phyloP scores from a whole-genome alignment of 805 yeast genomes.

The Candida wancherniae region DNA sequence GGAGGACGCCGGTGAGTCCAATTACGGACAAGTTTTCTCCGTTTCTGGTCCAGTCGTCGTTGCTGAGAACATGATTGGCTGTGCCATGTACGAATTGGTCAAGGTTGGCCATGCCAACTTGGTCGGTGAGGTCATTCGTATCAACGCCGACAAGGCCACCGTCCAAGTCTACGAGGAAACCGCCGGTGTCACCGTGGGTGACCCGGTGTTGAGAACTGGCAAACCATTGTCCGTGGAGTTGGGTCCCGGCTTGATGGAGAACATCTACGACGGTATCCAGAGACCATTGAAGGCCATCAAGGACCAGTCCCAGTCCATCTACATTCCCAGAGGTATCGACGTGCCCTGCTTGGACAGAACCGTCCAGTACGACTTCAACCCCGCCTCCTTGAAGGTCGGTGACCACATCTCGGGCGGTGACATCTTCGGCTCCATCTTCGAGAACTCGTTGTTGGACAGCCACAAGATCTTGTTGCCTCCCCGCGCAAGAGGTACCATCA shows the following conservation, averaged over 20 bases:
- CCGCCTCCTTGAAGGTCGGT: slow-evolving; percentile 76
- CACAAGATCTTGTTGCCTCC: slow-evolving; percentile 96
- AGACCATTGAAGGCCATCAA: slow-evolving; percentile 95
- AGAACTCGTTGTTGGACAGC: slow-evolving; percentile 86
- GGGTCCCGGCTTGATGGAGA: slow-evolving; percentile 99
- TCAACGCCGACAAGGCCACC: slow-evolving; percentile 93
- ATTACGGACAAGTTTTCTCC: slow-evolving; percentile 85
- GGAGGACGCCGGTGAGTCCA: slow-evolving; percentile 65
- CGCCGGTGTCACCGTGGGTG: slow-evolving; percentile 98
- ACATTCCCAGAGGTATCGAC: slow-evolving; percentile 98
- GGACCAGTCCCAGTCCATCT: slow-evolving; percentile 82
- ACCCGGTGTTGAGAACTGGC: slow-evolving; percentile 97
- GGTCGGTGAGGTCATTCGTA: slow-evolving; percentile 98
- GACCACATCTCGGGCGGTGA: slow-evolving; percentile 99
- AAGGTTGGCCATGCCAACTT: slow-evolving; percentile 95
- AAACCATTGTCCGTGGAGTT: slow-evolving; percentile 98
- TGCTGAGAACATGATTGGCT: slow-evolving; percentile 98
- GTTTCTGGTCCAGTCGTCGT: slow-evolving; percentile 98
- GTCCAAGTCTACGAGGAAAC: slow-evolving; percentile 99
- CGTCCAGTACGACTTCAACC: slow-evolving; percentile 79
- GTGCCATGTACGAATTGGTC: slow-evolving; percentile 99
- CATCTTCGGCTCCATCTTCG: slow-evolving; percentile 88
- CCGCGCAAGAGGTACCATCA: slow-evolving; percentile 96
- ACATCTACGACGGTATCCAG: slow-evolving; percentile 98
- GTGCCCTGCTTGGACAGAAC: slow-evolving; percentile 91